phyloP scores from a whole-genome alignment of 2,329 filamentous ascomycete genomes.

The Harringtonia aguacate region DNA sequence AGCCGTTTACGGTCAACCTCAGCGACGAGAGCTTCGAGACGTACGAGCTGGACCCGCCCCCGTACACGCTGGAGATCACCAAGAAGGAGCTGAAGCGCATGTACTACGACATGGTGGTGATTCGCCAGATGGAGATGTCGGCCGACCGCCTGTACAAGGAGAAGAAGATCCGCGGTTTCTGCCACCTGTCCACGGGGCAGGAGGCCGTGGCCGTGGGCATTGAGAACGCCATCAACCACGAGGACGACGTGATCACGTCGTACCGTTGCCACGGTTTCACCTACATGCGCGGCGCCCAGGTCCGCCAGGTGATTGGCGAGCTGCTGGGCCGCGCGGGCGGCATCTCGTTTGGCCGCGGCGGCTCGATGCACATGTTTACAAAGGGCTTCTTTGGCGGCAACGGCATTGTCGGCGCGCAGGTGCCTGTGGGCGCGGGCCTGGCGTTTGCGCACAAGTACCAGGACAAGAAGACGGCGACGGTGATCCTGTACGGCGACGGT shows the following conservation, averaged over 20 bases:
- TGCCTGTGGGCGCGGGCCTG: slow-evolving; percentile 91
- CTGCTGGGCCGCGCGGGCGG: slow-evolving; percentile 89
- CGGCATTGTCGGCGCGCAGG: slow-evolving; percentile 97
- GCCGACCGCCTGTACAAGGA: slow-evolving; percentile 99
- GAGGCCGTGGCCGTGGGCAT: slow-evolving; percentile 96
- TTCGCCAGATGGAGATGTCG: slow-evolving; percentile 98
- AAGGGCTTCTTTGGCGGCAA: slow-evolving; percentile 98
- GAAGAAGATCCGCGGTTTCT: slow-evolving; percentile 99
- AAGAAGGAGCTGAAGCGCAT: slow-evolving; percentile 99
- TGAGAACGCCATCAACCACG: slow-evolving; percentile 84
- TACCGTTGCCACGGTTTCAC: slow-evolving; percentile 99
- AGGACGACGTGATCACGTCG: slow-evolving; percentile 92
- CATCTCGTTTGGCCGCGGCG: slow-evolving; percentile 97
- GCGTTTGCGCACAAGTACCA: slow-evolving; percentile 96
- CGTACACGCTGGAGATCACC: slow-evolving; percentile 85
- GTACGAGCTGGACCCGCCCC: slow-evolving; percentile 93
- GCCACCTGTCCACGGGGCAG: slow-evolving; percentile 94
- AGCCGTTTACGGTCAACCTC: slow-evolving; percentile 83
- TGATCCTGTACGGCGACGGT: slow-evolving; percentile 94
- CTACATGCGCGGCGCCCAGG: slow-evolving; percentile 83
- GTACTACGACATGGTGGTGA: slow-evolving; percentile 95
- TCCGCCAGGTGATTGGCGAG: slow-evolving; percentile 92
- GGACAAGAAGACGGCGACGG: slow-evolving; percentile 71
- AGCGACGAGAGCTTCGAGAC: slow-evolving; percentile 99
- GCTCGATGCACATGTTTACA: slow-evolving; percentile 99